phyloP scores from a whole-genome alignment of 805 yeast species.

The Wickerhamiella sorbophila region DNA sequence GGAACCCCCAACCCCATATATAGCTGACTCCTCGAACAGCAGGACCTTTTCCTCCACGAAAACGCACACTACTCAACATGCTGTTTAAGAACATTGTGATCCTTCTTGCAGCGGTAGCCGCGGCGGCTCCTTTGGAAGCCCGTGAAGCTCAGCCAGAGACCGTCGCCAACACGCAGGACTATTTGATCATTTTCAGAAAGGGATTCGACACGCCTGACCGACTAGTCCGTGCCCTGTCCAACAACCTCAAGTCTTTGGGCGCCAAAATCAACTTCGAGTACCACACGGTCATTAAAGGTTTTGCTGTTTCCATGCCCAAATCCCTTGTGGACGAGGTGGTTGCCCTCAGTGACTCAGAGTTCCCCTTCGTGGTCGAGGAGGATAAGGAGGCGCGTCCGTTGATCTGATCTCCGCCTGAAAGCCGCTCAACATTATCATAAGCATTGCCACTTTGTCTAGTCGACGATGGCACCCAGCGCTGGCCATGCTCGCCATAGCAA shows the following conservation, averaged over 20 bases:
- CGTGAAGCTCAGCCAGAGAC: not conserved
- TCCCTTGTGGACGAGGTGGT: slow-evolving; percentile 16
- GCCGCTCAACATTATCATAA: not conserved
- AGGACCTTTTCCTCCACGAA: too few relatives aligned
- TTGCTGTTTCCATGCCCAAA: slow-evolving; percentile 30
- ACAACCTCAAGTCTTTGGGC: slow-evolving; percentile 27
- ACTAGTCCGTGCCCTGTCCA: slow-evolving; percentile 24
- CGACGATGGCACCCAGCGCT: not conserved
- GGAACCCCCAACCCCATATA: too few relatives aligned
- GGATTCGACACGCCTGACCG: slow-evolving; percentile 23
- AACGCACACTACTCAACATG: not conserved
- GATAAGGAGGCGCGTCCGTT: slow-evolving; percentile 27
- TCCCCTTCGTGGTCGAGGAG: slow-evolving; percentile 33
- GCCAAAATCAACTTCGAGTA: slow-evolving; percentile 36
- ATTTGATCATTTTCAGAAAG: slow-evolving; percentile 22
- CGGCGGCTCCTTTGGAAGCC: not conserved
- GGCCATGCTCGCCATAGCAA: too few relatives aligned
- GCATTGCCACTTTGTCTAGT: not conserved
- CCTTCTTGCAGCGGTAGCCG: not conserved
- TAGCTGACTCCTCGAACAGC: too few relatives aligned
- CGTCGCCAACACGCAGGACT: slow-evolving; percentile 5
- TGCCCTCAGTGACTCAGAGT: slow-evolving; percentile 18
- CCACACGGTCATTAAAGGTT: slow-evolving; percentile 34
- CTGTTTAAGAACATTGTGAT: not conserved
- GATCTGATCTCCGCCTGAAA: not conserved